A percentile compares a stretch with the other conserved stretches of the same genome.
phyloP scores from a whole-genome alignment of 139 green algal genomes.

The Coelastrella sp. region DNA sequence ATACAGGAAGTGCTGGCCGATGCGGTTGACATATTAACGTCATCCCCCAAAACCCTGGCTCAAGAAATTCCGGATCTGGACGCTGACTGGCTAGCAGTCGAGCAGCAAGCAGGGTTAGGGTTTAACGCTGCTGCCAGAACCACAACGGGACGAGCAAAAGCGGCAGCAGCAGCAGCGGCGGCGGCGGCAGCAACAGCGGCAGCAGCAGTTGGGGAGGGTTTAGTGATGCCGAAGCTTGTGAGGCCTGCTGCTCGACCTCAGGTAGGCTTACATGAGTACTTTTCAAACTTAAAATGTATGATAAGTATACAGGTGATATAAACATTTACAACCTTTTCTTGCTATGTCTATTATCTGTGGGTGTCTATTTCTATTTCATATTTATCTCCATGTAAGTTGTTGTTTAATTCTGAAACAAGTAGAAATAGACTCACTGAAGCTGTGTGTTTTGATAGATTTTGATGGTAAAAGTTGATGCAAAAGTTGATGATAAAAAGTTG shows the following conservation, averaged over 20 bases:
- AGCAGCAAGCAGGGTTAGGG: not conserved
- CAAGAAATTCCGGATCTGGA: not conserved
- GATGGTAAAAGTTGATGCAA: not conserved
- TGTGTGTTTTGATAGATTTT: too few relatives aligned
- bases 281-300: not conserved
- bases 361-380: not conserved
- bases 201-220: not conserved
- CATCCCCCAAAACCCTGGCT: not conserved
- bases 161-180: constrained; percentile 27
- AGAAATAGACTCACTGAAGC: too few relatives aligned
- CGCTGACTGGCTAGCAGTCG: constrained; percentile 18
- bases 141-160: constrained; percentile 34
- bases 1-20: constrained; percentile 13
- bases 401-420: too few relatives aligned
- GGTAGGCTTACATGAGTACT: not conserved
- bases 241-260: not conserved
- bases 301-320: not conserved
- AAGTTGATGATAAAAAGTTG: not conserved
- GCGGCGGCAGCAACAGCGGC: not conserved
- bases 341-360: not conserved
- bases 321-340: not conserved
- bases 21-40: constrained; percentile 19
- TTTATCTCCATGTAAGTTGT: not conserved
- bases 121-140: constrained; percentile 4
- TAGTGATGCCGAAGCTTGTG: not conserved